Percentiles rank a stretch among this genome's conserved stretches.
phyloP scores from a whole-genome alignment of 2,329 filamentous ascomycete species.

The Aspergillus neoniger region DNA sequence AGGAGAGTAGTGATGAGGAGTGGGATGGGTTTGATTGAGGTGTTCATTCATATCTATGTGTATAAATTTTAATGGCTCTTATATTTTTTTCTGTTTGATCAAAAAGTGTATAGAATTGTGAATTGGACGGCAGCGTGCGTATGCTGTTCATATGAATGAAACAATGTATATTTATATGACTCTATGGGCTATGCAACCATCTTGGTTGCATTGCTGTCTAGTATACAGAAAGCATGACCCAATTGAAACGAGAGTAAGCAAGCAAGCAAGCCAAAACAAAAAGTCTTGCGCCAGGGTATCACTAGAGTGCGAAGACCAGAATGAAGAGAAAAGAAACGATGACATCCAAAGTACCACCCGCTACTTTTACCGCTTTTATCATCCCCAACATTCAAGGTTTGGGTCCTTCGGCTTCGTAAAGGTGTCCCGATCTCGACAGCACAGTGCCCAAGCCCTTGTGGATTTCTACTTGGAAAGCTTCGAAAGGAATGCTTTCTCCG shows the following conservation, averaged over 20 bases:
- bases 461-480: slow-evolving; percentile 87
- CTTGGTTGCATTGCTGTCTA: background rate
- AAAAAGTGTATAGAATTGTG: background rate
- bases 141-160: background rate
- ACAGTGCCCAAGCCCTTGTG: slow-evolving; percentile 80
- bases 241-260: slow-evolving; percentile 11
- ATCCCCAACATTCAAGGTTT: slow-evolving; percentile 15
- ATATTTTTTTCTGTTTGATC: background rate
- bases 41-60: background rate
- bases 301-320: slow-evolving; percentile 28
- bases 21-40: slow-evolving; percentile 67
- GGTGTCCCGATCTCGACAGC: slow-evolving; percentile 70
- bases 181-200: background rate
- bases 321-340: slow-evolving; percentile 16
- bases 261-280: slow-evolving; percentile 18
- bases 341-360: slow-evolving; percentile 4
- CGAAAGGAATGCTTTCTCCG: slow-evolving; percentile 83
- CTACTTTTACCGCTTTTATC: background rate
- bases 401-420: slow-evolving; percentile 64
- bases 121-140: background rate
- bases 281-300: slow-evolving; percentile 37
- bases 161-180: background rate
- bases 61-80: background rate
- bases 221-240: background rate
- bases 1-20: slow-evolving; percentile 56